Evolutionary conservation across 1,284 basidiomycete genomes (phyloP).

Genomic region (Hypsizygus ulmarius): DNA sequence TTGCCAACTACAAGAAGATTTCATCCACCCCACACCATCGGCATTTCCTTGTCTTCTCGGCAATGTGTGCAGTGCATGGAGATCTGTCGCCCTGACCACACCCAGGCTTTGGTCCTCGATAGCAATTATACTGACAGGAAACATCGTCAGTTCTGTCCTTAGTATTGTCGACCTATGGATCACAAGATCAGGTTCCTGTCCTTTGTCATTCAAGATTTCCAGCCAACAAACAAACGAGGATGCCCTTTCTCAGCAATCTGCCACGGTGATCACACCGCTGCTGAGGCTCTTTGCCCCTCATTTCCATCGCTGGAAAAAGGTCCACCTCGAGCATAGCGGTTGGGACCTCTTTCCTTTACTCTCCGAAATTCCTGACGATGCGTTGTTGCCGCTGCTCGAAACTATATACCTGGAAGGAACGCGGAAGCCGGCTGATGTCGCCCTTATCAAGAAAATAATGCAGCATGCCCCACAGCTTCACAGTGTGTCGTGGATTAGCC

Average conservation of each 20-base stretch:
- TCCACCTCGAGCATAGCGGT: conserved; percentile 25
- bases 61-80: conserved; percentile 27
- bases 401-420: no score
- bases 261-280: conserved; percentile 17
- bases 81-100: conserved; percentile 22
- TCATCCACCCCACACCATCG: conserved; percentile 18
- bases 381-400: no score
- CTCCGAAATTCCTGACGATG: conserved; percentile 1
- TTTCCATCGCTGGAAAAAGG: conserved; percentile 21
- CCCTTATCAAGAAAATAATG: conserved; percentile 3
- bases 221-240: no score
- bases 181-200: no score
- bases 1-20: conserved; percentile 23
- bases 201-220: no score
- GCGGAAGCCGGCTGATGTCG: no score
- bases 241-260: no score
- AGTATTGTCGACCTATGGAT: no score
- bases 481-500: conserved; percentile 23
- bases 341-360: conserved; percentile 26
- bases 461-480: conserved; percentile 24
- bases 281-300: conserved; percentile 18
- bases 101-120: conserved; percentile 26
- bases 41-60: conserved; percentile 23
- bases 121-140: conserved; percentile 17
- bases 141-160: no score